Percentiles rank a stretch among this genome's conserved stretches.
Conservation (phyloP, 2,329 filamentous ascomycete species). For the Penicillium nordicum region DNA sequence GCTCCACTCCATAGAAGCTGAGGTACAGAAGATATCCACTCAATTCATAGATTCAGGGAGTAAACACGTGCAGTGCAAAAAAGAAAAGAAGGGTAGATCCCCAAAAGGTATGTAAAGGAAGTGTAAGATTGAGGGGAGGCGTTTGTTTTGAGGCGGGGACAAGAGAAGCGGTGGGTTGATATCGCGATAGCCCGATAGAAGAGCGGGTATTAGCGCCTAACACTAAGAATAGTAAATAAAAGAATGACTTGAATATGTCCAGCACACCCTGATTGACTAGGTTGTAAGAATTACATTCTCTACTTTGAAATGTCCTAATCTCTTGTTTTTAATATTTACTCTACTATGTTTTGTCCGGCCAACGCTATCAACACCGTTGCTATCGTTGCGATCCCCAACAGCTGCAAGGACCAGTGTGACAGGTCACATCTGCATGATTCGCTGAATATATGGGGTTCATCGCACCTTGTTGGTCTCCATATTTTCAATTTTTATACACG, state of each 20-base stretch:
- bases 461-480: background rate
- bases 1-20: conserved; percentile 21
- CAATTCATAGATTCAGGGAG: conserved; percentile 6
- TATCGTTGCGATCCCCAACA: conserved; percentile 12
- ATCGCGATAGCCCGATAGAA: conserved; percentile 22
- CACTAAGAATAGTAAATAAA: conserved; percentile 5
- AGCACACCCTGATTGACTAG: background rate
- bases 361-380: conserved; percentile 9
- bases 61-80: conserved; percentile 1
- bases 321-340: conserved; percentile 7
- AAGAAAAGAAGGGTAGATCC: conserved; percentile 8
- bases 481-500: background rate
- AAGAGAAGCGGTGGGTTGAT: conserved; percentile 13
- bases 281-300: background rate
- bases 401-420: conserved; percentile 11
- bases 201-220: conserved; percentile 20
- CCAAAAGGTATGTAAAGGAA: conserved; percentile 1
- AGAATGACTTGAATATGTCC: background rate
- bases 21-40: background rate
- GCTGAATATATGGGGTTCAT: conserved; percentile 1
- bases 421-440: conserved; percentile 7
- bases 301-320: background rate
- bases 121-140: conserved; percentile 7
- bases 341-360: conserved; percentile 17
- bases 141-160: conserved; percentile 25